phyloP scores from a whole-genome alignment of 1,284 basidiomycete species.

The Ustilago crameri region DNA sequence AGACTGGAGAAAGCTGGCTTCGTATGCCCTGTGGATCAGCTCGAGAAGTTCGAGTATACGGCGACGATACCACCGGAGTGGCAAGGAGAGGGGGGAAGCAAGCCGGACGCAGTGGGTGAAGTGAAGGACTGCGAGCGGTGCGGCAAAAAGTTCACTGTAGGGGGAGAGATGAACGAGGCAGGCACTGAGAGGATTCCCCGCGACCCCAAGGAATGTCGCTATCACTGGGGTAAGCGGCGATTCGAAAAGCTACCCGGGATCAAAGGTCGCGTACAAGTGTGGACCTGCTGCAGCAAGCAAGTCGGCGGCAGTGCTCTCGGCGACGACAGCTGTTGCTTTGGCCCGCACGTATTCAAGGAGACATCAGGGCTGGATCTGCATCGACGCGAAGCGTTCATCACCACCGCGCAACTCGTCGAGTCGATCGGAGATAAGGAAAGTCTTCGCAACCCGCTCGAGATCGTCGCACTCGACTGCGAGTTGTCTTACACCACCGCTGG shows the following conservation, averaged over 20 bases:
- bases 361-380: conserved; percentile 52
- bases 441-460: conserved; percentile 32
- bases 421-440: conserved; percentile 11
- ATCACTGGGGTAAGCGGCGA: conserved; percentile 58
- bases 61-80: conserved; percentile 43
- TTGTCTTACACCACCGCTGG: conserved; percentile 64
- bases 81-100: conserved; percentile 41
- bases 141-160: conserved; percentile 52
- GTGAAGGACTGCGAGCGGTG: conserved; percentile 59
- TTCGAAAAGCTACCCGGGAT: conserved; percentile 37
- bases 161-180: conserved; percentile 37
- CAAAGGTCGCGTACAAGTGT: conserved; percentile 46
- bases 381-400: conserved; percentile 55
- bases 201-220: conserved; percentile 52
- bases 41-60: conserved; percentile 52
- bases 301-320: conserved; percentile 50
- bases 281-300: conserved; percentile 60
- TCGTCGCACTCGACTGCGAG: conserved; percentile 65
- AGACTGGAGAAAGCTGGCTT: conserved; percentile 49
- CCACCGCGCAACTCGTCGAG: conserved; percentile 29
- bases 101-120: conserved; percentile 50
- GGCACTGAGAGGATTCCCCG: conserved; percentile 32
- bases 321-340: conserved; percentile 55
- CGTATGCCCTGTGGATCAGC: conserved; percentile 47
- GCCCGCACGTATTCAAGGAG: conserved; percentile 66